phyloP scores from a whole-genome alignment of 148 eudicot species.

The Persicaria tinctoria region DNA sequence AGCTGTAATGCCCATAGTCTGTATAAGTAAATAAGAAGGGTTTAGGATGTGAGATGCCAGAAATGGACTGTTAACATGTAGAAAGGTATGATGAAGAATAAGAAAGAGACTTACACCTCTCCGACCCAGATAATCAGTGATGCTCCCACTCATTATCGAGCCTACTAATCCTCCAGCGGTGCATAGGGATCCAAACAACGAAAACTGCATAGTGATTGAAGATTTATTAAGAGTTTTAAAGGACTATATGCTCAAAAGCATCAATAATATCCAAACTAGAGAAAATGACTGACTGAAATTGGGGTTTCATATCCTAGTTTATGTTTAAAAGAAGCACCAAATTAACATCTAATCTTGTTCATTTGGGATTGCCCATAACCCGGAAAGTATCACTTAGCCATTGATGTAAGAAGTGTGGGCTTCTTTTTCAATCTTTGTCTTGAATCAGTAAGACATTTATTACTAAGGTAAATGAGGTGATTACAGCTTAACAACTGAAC shows the following conservation, averaged over 20 bases:
- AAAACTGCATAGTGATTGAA: conserved; percentile 21
- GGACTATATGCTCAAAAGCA: too few species aligned
- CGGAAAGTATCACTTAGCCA: not conserved
- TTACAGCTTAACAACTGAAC: not conserved
- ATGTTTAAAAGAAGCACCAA: too few species aligned
- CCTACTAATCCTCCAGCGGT: conserved; percentile 26
- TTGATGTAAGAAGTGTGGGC: too few species aligned
- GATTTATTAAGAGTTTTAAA: too few species aligned
- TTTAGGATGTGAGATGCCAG: not conserved
- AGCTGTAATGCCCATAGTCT: conserved; percentile 22
- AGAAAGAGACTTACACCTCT: conserved; percentile 20
- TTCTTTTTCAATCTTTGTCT: not conserved
- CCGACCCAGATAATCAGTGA: conserved; percentile 29
- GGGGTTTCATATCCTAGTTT: too few species aligned
- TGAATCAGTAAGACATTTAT: too few species aligned
- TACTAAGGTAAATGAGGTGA: not conserved
- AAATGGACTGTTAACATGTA: too few species aligned
- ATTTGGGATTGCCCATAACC: not conserved
- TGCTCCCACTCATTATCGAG: conserved; percentile 23
- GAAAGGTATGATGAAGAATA: too few species aligned
- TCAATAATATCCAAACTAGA: too few species aligned
- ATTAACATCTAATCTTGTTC: too few species aligned
- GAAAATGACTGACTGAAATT: too few species aligned
- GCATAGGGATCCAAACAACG: conserved; percentile 27
- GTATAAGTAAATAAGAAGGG: not conserved